These are phyloP conservation scores for Dimocarpus longan DNA, from an alignment of 345 rosid species.

Conservation along the genomic window DNA sequence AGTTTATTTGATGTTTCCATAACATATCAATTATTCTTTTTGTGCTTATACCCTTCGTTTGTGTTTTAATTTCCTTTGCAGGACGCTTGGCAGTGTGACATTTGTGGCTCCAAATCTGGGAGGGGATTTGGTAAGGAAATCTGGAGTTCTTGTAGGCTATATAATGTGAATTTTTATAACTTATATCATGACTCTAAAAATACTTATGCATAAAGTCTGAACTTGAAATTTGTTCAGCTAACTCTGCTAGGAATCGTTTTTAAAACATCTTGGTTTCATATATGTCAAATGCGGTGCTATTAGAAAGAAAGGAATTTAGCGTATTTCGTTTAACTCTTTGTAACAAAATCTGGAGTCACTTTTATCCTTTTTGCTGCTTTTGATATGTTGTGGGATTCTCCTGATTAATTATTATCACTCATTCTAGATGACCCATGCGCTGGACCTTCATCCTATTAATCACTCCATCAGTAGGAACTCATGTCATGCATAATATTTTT, in stretches of 20 bases:
- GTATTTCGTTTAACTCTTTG: background rate
- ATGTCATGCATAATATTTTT: background rate
- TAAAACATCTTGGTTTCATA: background rate
- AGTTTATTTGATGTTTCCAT: background rate
- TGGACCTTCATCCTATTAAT: background rate
- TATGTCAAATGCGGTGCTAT: background rate
- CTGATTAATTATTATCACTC: background rate
- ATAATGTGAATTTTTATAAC: slow-evolving; percentile 7
- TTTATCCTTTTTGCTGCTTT: background rate
- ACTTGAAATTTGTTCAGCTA: slow-evolving; percentile 1
- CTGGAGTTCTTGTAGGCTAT: background rate
- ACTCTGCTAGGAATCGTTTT: background rate
- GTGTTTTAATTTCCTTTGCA: slow-evolving; percentile 30
- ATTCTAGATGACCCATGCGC: background rate
- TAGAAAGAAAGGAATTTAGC: background rate
- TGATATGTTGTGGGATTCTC: background rate
- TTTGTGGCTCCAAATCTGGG: slow-evolving; percentile 90
- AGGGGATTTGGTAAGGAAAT: slow-evolving; percentile 92
- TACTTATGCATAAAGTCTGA: background rate
- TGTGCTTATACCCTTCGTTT: background rate
- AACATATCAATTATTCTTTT: background rate
- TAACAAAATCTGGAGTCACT: background rate
- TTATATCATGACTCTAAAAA: background rate
- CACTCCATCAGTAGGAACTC: background rate
- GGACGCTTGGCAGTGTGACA: slow-evolving; percentile 99